Conservation (phyloP, 495 filamentous ascomycete species). For the Annulohypoxylon bovei region DNA sequence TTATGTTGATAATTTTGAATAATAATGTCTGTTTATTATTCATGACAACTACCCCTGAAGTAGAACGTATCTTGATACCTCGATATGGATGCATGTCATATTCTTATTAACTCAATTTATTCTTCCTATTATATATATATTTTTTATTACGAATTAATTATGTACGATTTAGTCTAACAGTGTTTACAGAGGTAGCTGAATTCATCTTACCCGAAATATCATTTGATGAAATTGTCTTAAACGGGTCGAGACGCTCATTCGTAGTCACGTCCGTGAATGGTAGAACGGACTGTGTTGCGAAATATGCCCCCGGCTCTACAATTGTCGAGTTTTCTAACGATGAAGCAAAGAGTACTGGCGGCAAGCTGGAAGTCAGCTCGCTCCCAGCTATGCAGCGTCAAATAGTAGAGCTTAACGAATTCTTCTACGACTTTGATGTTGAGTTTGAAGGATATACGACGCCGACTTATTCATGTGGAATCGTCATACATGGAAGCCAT, state of each 20-base stretch:
- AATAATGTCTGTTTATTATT: background rate
- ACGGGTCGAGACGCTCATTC: conserved; percentile 59
- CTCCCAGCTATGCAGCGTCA: conserved; percentile 73
- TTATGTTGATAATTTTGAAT: background rate
- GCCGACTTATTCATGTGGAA: conserved; percentile 58
- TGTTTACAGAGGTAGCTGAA: conserved; percentile 51
- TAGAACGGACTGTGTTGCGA: conserved; percentile 48
- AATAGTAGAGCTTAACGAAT: conserved; percentile 71
- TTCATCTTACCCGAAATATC: conserved; percentile 59
- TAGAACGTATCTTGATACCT: background rate
- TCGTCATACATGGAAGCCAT: conserved; percentile 83
- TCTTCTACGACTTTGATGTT: conserved; percentile 67
- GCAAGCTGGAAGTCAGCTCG: conserved; percentile 54
- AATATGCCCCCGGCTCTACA: conserved; percentile 51
- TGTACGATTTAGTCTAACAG: conserved; percentile 29
- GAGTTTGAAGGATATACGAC: conserved; percentile 44
- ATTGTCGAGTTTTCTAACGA: conserved; percentile 48
- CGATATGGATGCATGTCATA: conserved; percentile 26
- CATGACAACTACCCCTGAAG: background rate
- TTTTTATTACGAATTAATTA: background rate
- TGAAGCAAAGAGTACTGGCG: conserved; percentile 31
- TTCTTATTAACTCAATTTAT: conserved; percentile 3
- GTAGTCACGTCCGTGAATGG: conserved; percentile 58
- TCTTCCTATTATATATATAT: background rate
- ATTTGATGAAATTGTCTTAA: conserved; percentile 57